Base-by-base conservation (phyloP, 108 stramenopile species). In the Licmophora abbreviata region DNA sequence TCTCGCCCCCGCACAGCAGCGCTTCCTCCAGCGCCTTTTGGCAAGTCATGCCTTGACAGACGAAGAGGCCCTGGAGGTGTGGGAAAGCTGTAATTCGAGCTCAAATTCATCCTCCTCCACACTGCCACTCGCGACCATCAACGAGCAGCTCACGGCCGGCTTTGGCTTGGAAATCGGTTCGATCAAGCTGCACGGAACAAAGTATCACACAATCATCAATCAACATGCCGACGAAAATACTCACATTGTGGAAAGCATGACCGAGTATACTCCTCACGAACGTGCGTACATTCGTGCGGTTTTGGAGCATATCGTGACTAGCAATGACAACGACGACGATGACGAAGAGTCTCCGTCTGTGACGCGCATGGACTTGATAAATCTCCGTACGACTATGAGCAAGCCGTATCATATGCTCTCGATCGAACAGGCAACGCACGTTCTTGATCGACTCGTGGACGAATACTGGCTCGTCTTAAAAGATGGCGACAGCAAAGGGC, bases 141-240 rank as follows among this genome's bases (percentile, higher is more conserved):
- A 85, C 52, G 56, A 45, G 15, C 67, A 64, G 17, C 66, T 85
- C 18, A 54, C 58, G 30, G 40, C 68, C 0, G 77, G 56, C 8
- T 81, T 85, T 57, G 73, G 78, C 15, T 51, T 81, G 44, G 84
- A 85, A 48, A 73, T 85, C 56, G 63, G 61, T n/a, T 81, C 80
- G 23, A 68, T 79, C 33, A 61, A 54, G 21, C 23, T 58, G 11
- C 18, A 15, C 5, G 52, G 33, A 18, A 55, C 48, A 12, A 71
- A 69, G 52, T 82, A 77, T 33, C 80, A 81, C 53, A 66, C 79
- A 12, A 43, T 85, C 27, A 64, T 76, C 37, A 79, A 79, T 38
- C 64, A 65, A 30, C 47, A 38, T 30, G 44, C 55, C 12, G 60
- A 63, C n/a, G 49, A 29, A 15, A 34, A 35, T 50, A 14, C 29